Percentiles rank a stretch among this genome's conserved stretches.
Conservation (phyloP, 208 protist species). For the Trypanosoma boissoni region DNA sequence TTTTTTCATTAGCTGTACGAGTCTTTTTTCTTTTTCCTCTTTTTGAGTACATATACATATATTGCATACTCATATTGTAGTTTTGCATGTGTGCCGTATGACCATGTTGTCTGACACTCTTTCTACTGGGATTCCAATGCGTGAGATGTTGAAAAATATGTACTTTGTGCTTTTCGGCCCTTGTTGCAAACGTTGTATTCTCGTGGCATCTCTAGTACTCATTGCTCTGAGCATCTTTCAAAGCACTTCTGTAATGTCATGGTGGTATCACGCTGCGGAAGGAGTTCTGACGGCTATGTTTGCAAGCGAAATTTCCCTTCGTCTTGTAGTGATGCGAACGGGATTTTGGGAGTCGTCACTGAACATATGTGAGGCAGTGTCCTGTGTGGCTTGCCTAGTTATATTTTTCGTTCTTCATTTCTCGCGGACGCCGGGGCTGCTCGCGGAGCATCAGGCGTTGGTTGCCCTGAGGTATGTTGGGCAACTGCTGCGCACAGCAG, state of each 20-base stretch:
- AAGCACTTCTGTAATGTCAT: constrained; percentile 10
- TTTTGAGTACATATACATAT: neutral
- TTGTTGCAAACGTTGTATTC: constrained; percentile 19
- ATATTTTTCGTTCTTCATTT: constrained; percentile 30
- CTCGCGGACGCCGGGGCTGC: constrained; percentile 9
- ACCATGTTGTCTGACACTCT: neutral
- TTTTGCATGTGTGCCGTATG: neutral
- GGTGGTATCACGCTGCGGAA: constrained; percentile 32
- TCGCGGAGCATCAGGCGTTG: constrained; percentile 28
- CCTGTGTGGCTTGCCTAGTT: constrained; percentile 20
- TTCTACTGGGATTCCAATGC: constrained; percentile 13
- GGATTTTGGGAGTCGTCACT: constrained; percentile 33
- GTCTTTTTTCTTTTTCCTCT: neutral
- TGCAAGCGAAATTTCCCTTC: constrained; percentile 23
- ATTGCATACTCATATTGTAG: neutral
- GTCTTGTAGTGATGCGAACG: constrained; percentile 26
- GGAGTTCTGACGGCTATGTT: constrained; percentile 34
- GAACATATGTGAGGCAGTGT: constrained; percentile 26
- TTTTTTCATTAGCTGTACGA: too few relatives aligned
- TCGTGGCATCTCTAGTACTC: constrained; percentile 22
- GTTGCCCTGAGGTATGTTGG: constrained; percentile 30
- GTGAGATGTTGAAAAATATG: constrained; percentile 26
- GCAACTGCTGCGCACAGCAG: constrained; percentile 25
- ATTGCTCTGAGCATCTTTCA: constrained; percentile 24
- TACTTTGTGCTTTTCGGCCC: constrained; percentile 31